Evolutionary conservation across 1,284 basidiomycete species (phyloP).

Genomic region (Irpex sp.): DNA sequence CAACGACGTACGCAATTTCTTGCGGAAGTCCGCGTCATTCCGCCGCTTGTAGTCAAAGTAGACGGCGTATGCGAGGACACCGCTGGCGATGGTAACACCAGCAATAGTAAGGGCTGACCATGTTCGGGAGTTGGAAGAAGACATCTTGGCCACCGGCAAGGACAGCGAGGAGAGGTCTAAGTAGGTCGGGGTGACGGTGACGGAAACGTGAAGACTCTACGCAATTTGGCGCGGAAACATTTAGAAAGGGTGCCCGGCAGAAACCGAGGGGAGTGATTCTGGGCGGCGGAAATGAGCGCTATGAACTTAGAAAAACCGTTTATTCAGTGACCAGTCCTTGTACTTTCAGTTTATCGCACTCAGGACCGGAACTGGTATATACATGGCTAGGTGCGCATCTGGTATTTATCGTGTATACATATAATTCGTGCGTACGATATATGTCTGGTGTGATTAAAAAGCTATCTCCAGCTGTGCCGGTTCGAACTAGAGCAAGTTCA

Average conservation of each 20-base stretch:
- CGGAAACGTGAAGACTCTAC: neutral
- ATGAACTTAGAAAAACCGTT: no score
- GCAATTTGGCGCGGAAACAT: slow-evolving; percentile 5
- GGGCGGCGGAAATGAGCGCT: no score
- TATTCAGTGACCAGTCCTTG: no score
- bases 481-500: no score
- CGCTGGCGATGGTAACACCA: slow-evolving; percentile 59
- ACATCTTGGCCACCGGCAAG: slow-evolving; percentile 21
- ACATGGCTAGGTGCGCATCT: no score
- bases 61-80: slow-evolving; percentile 74
- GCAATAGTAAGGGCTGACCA: slow-evolving; percentile 51
- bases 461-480: no score
- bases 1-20: slow-evolving; percentile 71
- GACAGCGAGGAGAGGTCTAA: neutral
- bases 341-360: no score
- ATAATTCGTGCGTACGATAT: no score
- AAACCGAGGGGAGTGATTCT: neutral
- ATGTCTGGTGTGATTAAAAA: no score
- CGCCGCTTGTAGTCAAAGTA: slow-evolving; percentile 97
- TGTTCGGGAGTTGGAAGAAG: slow-evolving; percentile 24
- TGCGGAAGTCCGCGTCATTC: slow-evolving; percentile 87
- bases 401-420: no score
- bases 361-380: no score
- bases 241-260: slow-evolving; percentile 3
- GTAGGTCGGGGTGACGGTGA: neutral